phyloP scores from a whole-genome alignment of 768 basidiomycete genomes.

The Boletus rubropictus region DNA sequence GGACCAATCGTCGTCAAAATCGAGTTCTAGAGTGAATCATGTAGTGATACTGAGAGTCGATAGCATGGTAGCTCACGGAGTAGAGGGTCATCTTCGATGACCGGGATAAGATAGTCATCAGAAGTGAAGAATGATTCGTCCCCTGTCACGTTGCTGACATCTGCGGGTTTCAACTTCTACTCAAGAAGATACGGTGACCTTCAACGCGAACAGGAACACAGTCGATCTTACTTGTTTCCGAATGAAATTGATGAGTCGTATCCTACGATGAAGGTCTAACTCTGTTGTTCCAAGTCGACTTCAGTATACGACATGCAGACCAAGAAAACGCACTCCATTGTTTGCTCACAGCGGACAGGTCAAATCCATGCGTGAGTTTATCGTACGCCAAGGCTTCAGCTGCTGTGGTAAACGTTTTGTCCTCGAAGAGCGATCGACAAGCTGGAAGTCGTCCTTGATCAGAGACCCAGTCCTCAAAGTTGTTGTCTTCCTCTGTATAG shows the following conservation, averaged over 20 bases:
- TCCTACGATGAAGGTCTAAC: constrained; percentile 73
- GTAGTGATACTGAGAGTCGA: background rate
- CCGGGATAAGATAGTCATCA: constrained; percentile 80
- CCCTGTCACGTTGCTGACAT: constrained; percentile 46
- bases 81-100: constrained; percentile 79
- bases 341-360: constrained; percentile 47
- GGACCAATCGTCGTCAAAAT: constrained; percentile 66
- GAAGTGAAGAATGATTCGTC: constrained; percentile 58
- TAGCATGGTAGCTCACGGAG: constrained; percentile 57
- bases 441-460: constrained; percentile 50
- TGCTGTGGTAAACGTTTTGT: constrained; percentile 52
- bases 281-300: constrained; percentile 33
- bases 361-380: constrained; percentile 52
- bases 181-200: constrained; percentile 4
- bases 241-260: constrained; percentile 84
- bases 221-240: constrained; percentile 53
- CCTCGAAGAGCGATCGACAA: constrained; percentile 74
- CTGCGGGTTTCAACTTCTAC: constrained; percentile 49
- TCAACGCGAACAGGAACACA: background rate
- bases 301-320: background rate
- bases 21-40: constrained; percentile 44
- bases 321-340: constrained; percentile 46
- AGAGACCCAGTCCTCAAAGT: constrained; percentile 77
- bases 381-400: constrained; percentile 61
- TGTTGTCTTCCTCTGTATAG: constrained; percentile 45